These are phyloP conservation scores for Mycena vulgaris DNA, from an alignment of 768 basidiomycete genomes.

Conservation along the genomic window DNA sequence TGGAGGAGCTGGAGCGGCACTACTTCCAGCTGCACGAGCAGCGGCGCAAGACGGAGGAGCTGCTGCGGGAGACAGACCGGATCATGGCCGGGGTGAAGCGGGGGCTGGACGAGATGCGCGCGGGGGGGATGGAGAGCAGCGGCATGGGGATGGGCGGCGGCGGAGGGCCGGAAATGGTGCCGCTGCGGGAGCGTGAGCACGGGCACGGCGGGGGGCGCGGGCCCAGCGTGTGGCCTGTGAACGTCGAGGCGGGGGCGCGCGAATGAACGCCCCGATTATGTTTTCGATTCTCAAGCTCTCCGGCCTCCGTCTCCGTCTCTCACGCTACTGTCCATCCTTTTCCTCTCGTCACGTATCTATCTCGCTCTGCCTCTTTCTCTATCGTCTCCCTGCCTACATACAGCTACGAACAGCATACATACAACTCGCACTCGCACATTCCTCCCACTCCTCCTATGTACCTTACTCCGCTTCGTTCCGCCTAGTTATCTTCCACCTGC, in stretches of 20 bases:
- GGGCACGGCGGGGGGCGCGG: conserved; percentile 19
- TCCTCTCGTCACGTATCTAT: too few species aligned
- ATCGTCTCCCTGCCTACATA: not conserved
- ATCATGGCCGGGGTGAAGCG: conserved; percentile 81
- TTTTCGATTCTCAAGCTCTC: not conserved
- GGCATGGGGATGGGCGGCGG: conserved; percentile 23
- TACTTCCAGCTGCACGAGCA: conserved; percentile 76
- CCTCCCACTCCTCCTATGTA: not conserved
- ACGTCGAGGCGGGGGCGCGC: conserved; percentile 16
- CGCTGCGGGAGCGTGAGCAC: not conserved
- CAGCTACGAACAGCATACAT: not conserved
- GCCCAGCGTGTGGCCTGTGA: conserved; percentile 34
- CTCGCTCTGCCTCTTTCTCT: not conserved
- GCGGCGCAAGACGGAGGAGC: conserved; percentile 76
- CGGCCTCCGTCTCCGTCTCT: not conserved
- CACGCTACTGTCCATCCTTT: too few species aligned
- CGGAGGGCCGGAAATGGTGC: not conserved
- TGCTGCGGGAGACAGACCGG: conserved; percentile 82
- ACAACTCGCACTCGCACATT: not conserved
- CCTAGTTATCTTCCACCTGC: too few species aligned
- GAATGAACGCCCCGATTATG: conserved; percentile 9
- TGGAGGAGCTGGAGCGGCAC: conserved; percentile 79
- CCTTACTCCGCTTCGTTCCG: not conserved
- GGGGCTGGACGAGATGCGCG: conserved; percentile 83
- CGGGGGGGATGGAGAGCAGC: conserved; percentile 17